Evolutionary conservation across 78 protist genomes (phyloP).

Genomic region (Pelomyxa schiedti): DNA sequence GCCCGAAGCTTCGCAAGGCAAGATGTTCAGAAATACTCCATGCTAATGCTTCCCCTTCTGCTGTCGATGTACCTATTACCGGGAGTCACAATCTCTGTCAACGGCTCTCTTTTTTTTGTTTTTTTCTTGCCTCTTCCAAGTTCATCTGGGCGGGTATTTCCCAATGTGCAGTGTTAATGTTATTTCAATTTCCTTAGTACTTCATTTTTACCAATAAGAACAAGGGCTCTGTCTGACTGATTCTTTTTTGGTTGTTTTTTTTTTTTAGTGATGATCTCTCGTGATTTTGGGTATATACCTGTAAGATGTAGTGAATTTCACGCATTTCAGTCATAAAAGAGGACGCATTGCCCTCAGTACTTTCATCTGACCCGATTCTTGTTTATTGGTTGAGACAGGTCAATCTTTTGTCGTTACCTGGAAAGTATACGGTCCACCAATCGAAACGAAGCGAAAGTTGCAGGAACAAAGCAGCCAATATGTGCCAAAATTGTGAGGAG

Average conservation of each 20-base stretch:
- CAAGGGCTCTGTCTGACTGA: neutral
- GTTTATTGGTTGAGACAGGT: too few relatives aligned
- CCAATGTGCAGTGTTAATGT: too few relatives aligned
- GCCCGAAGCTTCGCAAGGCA: neutral
- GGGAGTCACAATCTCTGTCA: too few relatives aligned
- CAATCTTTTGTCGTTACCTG: too few relatives aligned
- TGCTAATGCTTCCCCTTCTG: neutral
- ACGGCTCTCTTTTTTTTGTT: too few relatives aligned
- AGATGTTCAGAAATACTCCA: neutral
- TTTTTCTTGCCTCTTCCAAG: too few relatives aligned
- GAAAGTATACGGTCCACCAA: neutral
- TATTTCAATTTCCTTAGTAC: too few relatives aligned
- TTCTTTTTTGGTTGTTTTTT: too few relatives aligned
- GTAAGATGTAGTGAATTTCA: neutral
- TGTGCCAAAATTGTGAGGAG: neutral
- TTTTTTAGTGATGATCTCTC: too few relatives aligned
- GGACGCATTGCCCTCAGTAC: neutral
- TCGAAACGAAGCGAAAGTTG: neutral
- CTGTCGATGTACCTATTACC: neutral
- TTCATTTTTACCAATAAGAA: neutral
- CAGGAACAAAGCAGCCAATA: neutral
- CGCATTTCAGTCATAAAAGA: neutral
- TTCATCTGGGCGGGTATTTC: too few relatives aligned
- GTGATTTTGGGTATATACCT: too few relatives aligned
- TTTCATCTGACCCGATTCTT: neutral